Conservation (phyloP, 176 grass and related monocot species). For the Saccharum spontaneum region DNA sequence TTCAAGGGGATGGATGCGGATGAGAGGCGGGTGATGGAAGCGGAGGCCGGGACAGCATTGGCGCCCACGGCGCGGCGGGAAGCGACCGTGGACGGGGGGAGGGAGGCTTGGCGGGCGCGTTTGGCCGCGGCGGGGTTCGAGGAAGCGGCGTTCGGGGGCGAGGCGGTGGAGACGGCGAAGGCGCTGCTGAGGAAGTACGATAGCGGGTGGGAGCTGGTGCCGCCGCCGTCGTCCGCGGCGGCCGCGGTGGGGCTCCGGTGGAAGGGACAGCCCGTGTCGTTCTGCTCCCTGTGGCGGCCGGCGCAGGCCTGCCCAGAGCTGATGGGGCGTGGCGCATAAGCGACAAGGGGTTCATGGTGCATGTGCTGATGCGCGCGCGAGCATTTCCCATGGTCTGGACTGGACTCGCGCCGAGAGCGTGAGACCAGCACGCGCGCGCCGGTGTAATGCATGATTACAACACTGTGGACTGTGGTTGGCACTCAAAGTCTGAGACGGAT, state of each 20-base stretch:
- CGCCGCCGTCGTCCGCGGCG: neutral
- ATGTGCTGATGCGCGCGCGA: too few relatives aligned
- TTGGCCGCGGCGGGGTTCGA: constrained; percentile 59
- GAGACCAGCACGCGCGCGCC: too few relatives aligned
- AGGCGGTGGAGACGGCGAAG: constrained; percentile 63
- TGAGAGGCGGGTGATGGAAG: constrained; percentile 66
- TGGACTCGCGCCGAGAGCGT: too few relatives aligned
- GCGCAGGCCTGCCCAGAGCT: neutral
- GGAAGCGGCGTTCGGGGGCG: constrained; percentile 58
- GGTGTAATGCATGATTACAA: too few relatives aligned
- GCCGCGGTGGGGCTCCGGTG: constrained; percentile 49
- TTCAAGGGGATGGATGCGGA: constrained; percentile 72
- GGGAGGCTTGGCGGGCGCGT: constrained; percentile 59
- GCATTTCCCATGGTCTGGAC: too few relatives aligned
- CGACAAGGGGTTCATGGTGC: too few relatives aligned
- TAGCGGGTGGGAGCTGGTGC: constrained; percentile 60
- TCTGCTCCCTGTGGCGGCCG: constrained; percentile 61
- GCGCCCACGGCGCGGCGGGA: neutral
- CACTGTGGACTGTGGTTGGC: too few relatives aligned
- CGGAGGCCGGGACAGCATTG: constrained; percentile 44
- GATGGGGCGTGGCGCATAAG: neutral
- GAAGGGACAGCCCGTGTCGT: constrained; percentile 54
- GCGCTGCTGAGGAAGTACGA: constrained; percentile 86
- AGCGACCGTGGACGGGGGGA: constrained; percentile 19
- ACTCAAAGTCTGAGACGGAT: too few relatives aligned